Evolutionary conservation across 148 eudicot genomes (phyloP), one percentile per base, ranked within the genome.

Genomic region (Rhododendron mucronatum): DNA sequence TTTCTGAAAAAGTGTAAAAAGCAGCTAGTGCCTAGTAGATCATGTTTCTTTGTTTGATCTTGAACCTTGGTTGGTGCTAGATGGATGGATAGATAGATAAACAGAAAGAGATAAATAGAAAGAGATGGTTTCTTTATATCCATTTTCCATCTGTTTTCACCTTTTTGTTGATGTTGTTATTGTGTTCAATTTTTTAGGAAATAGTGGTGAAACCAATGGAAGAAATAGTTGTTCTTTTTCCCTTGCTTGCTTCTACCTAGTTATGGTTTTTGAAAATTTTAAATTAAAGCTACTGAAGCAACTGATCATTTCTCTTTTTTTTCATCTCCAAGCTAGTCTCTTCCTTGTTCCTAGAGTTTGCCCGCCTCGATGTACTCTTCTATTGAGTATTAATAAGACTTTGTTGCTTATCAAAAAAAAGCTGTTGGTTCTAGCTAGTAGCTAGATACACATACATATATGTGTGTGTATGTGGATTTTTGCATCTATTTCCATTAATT

Each of bases 1-100:
- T 67, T 65, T 67, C 76, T 85, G 59, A 51, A 47, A 77, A 89
- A 89, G 90, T 80, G 86, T 78, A 82, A 83, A 84, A 82, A 88
- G 85, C 74, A 83, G 74, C 84, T 86, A 81, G 15, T 35, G 47
- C 20, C 20, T 37, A 35, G 79, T 37, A 33, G 79, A 16, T 39
- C n/a, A 75, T 39, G 39, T 75, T 18, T 39, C 8, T 33, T 28
- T 39, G 26, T 75, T 75, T 75, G 79, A 75, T 75, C 79, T 75
- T 35, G 47, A 75, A 39, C 48, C 45, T 18, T 59, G 65, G 8
- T 59, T 75, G 45, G 45, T 75, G 3, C 21, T 57, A 57, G 23
- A 57, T 57, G 21, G 65, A 23, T 71, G 30, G 37, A 69, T 18
- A 5, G 63, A 57, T 1, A 41, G 45, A 41, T 7, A 57, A 18